Evolutionary conservation across 2,329 filamentous ascomycete genomes (phyloP), one percentile per base, ranked within the genome.

Genomic region (Juglanconis juglandina): DNA sequence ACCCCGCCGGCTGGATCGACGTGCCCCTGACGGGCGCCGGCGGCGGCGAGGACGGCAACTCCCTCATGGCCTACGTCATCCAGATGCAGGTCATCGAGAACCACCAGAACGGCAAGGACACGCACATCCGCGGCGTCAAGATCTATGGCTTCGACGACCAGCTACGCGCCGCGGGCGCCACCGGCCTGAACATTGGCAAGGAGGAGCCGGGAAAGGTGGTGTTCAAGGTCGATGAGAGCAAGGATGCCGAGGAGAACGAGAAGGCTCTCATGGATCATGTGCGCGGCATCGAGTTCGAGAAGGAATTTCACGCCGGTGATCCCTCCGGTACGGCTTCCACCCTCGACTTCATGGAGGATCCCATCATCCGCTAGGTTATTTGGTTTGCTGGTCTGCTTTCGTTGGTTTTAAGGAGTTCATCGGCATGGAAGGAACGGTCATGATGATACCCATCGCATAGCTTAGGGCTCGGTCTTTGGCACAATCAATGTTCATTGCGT

Each of bases 51-150:
- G 87, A 86, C 69, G 89, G 83, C 46, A 89, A 87, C 68, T 90
- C 93, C 1, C 83, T 98, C 17, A 87, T 93, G 62, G 92, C 91
- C 14, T 96, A 94, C 77, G 86, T 98, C 35, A 82, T 99, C 34
- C 93, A 98, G 73, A 87, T 98, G 69, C 87, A 90, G 66, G 88
- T 99, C 53, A 84, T 94, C 55, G 95, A 98, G 77, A 99, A 99
- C 71, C 95, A 99, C 73, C 95, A 99, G 76, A 99, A 99, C 73
- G 95, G 95, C 65, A 99, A 99, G 73, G 95, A 99, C 72, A 99
- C 95, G n/a, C 95, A 99, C 79, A 83, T 99, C 32, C 84, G 95
- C 14, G 94, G 92, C 2, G 84, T 99, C 73, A 96, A 96, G 77
- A 89, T 98, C 9, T 99, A 86, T 66, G 84, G 84, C 1, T 76